phyloP scores from a whole-genome alignment of 2,329 filamentous ascomycete species.

The Pseudogymnoascus sp. region DNA sequence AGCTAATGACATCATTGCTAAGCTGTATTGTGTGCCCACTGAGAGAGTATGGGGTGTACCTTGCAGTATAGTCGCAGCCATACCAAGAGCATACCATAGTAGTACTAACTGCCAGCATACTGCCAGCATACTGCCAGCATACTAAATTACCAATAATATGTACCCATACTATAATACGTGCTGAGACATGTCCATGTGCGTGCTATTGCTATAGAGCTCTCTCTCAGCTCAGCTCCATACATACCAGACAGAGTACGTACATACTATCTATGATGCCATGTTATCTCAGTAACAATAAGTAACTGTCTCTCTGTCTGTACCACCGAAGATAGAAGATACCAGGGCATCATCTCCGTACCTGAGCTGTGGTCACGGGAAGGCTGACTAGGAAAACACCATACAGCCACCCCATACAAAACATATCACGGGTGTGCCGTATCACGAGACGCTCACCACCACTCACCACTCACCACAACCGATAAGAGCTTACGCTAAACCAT shows the following conservation, averaged over 20 bases:
- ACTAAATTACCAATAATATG: not conserved
- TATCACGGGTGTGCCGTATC: constrained; percentile 1
- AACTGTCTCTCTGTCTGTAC: too few species aligned
- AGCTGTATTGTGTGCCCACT: not conserved
- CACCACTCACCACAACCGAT: not conserved
- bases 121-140: too few species aligned
- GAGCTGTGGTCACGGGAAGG: not conserved
- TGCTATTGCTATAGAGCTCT: not conserved
- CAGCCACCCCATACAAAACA: not conserved
- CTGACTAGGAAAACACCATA: not conserved
- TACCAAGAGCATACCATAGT: too few species aligned
- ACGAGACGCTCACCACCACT: constrained; percentile 3
- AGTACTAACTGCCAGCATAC: not conserved
- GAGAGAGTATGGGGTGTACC: not conserved
- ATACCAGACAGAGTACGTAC: too few species aligned
- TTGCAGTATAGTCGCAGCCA: not conserved
- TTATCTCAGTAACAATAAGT: not conserved
- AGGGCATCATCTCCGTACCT: not conserved
- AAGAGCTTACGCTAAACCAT: not conserved
- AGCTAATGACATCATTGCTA: not conserved
- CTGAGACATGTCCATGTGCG: constrained; percentile 3
- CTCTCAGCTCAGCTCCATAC: too few species aligned
- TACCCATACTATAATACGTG: not conserved
- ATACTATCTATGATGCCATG: too few species aligned
- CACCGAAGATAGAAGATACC: too few species aligned